Base-by-base conservation (phyloP, 805 yeast genomes). In the Candida coquimbonensis region DNA sequence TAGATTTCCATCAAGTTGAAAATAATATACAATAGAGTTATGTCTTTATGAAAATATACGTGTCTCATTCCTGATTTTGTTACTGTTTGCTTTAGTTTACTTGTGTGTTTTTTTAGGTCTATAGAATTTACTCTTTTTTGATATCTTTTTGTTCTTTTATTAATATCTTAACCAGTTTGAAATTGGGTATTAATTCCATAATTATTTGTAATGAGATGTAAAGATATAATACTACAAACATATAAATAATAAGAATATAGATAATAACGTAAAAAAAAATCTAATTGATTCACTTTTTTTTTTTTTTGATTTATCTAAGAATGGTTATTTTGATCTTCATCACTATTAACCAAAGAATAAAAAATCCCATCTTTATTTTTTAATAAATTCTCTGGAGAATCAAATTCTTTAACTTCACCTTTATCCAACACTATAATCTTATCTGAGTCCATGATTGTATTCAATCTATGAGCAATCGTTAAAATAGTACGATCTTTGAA, bases 1-100 rank as follows among this genome's bases (percentile, higher is more conserved):
- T 93, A 54, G 97, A 91, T 64, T 91, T 89, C 77, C 98, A 91
- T 66, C 95, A 89, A 64, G 87, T 86, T 32, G 63, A 59, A 34
- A 59, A 48, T n/a, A 29, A 9, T 9, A 4, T 31, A 17, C 41
- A 29, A 13, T 31, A 39, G 14, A 19, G 3, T 21, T 21, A 21
- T 21, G 5, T 21, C 24, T 21, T 16, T 7, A 24, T 36, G 27
- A 9, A 9, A 16, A 13, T 32, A 13, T 32, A 32, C 9, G 16
- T 32, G 9, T n/a, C 4, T 32, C 35, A 32, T 14, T 32, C 9
- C 17, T n/a, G 17, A 5, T n/a, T 17, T 34, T 6, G 7, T 16
- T 8, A 17, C 9, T 17, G 37, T 17, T 5, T 17, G 9, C 7
- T 9, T 17, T 14, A 16, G 7, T 17, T 17, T 17, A 17, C 21